Evolutionary conservation across 148 eudicot species (phyloP).

Genomic region (Bassia scoparia): DNA sequence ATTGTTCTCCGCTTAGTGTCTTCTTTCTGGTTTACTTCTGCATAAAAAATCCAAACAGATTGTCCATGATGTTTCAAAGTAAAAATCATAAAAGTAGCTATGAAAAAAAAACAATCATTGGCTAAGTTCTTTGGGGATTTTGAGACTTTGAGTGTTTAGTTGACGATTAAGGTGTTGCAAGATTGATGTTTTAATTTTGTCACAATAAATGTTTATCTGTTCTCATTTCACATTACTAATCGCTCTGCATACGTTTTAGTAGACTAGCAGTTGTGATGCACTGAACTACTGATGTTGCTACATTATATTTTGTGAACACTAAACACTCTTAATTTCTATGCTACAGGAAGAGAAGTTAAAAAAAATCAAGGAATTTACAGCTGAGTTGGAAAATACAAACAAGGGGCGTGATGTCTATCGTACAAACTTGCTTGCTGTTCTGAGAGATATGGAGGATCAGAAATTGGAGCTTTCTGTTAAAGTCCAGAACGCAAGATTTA

Average conservation of each 20-base stretch:
- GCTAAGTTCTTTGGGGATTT: neutral
- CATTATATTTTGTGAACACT: neutral
- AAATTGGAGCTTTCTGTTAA: constrained; percentile 44
- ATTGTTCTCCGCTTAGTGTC: neutral
- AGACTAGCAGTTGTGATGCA: neutral
- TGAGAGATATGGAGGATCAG: constrained; percentile 44
- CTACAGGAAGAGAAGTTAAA: constrained; percentile 38
- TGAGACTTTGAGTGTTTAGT: neutral
- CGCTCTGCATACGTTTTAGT: neutral
- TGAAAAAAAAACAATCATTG: neutral
- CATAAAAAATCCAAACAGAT: neutral
- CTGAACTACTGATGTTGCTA: neutral
- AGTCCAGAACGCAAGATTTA: constrained; percentile 43
- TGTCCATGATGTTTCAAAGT: neutral
- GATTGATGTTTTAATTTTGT: neutral
- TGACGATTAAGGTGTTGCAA: neutral
- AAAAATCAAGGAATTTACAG: constrained; percentile 33
- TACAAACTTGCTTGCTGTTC: constrained; percentile 34
- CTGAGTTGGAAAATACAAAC: constrained; percentile 34
- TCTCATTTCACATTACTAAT: neutral
- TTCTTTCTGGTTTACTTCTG: neutral
- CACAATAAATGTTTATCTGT: neutral
- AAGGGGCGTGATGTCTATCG: constrained; percentile 39
- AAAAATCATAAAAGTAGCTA: neutral
- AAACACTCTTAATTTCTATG: neutral